phyloP scores from a whole-genome alignment of 192 early-diverging fungal species.

The Linnemannia hyalina region DNA sequence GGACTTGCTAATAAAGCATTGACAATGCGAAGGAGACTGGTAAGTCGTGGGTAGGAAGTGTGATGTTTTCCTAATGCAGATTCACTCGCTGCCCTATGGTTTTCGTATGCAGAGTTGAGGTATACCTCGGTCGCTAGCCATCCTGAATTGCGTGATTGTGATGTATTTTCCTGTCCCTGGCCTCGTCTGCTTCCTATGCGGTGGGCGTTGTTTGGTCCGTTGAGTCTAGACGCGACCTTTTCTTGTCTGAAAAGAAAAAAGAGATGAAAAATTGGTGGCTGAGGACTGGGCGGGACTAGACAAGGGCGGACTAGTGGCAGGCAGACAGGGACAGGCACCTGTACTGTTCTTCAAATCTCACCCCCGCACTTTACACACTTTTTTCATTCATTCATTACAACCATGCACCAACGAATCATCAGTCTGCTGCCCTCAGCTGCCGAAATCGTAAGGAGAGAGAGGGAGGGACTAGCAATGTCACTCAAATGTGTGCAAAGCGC shows the following conservation, averaged over 20 bases:
- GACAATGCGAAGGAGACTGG: not conserved
- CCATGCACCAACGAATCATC: slow-evolving; percentile 49
- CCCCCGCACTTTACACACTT: not conserved
- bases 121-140: slow-evolving; percentile 17
- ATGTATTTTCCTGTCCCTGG: not conserved
- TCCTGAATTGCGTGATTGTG: not conserved
- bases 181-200: not conserved
- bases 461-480: not conserved
- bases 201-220: not conserved
- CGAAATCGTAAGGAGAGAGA: slow-evolving; percentile 54
- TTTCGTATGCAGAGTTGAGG: not conserved
- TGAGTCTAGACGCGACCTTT: slow-evolving; percentile 7
- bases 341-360: not conserved
- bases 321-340: not conserved
- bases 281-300: not conserved
- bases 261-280: slow-evolving; percentile 13
- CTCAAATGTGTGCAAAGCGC: not conserved
- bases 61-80: not conserved
- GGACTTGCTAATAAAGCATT: not conserved
- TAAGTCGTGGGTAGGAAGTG: not conserved
- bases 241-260: not conserved
- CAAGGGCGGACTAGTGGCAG: not conserved
- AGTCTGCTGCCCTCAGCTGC: slow-evolving; percentile 68
- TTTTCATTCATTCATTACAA: not conserved
- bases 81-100: not conserved